Conservation (phyloP, 805 yeast genomes). For the Kluyveromyces wickerhamii region DNA sequence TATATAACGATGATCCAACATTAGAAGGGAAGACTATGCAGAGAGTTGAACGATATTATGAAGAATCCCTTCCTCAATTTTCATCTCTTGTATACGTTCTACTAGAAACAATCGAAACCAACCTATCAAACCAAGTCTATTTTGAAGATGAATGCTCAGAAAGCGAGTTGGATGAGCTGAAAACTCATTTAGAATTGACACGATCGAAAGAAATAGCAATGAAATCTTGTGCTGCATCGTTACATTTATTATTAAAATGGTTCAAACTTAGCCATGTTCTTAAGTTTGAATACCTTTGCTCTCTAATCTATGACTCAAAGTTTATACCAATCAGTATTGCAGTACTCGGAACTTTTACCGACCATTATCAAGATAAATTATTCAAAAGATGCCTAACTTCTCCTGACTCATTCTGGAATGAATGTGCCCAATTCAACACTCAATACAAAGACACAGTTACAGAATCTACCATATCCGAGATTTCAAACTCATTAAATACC, state of each 20-base stretch:
- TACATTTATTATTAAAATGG: constrained; percentile 60
- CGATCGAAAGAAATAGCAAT: constrained; percentile 57
- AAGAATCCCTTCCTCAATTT: constrained; percentile 42
- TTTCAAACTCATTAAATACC: constrained; percentile 5
- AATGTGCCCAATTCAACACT: constrained; percentile 16
- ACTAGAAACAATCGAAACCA: constrained; percentile 53
- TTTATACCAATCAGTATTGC: constrained; percentile 29
- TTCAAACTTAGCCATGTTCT: constrained; percentile 68
- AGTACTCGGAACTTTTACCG: constrained; percentile 22
- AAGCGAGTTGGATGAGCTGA: constrained; percentile 9
- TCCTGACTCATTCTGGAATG: constrained; percentile 23
- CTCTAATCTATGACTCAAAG: constrained; percentile 67
- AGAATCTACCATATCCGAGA: background rate
- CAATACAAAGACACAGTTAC: constrained; percentile 6
- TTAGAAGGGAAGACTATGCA: constrained; percentile 31
- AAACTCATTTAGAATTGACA: constrained; percentile 40
- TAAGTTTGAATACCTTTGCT: constrained; percentile 67
- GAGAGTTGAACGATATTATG: constrained; percentile 57
- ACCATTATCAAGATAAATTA: constrained; percentile 25
- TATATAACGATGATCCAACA: constrained; percentile 19
- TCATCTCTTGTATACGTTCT: constrained; percentile 58
- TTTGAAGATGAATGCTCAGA: constrained; percentile 12
- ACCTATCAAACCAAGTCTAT: constrained; percentile 28
- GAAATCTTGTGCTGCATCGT: constrained; percentile 48
- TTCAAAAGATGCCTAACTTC: constrained; percentile 20